Evolutionary conservation across 805 yeast species (phyloP).

Genomic region (Ogataea philodendri): DNA sequence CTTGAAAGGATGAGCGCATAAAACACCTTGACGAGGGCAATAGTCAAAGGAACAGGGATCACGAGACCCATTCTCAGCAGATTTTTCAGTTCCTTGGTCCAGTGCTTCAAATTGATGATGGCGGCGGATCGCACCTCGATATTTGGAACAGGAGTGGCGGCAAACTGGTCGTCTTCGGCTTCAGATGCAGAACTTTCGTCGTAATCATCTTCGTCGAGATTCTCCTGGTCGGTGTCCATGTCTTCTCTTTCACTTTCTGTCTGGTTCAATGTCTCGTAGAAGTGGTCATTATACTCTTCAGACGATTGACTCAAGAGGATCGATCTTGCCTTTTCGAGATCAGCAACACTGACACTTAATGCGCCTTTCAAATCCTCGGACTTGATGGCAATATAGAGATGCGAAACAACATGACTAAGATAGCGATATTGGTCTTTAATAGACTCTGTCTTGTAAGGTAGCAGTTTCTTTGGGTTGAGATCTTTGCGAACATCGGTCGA

Average conservation of each 20-base stretch:
- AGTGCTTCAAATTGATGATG: slow-evolving; percentile 69
- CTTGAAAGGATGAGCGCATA: slow-evolving; percentile 69
- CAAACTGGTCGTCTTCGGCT: slow-evolving; percentile 40
- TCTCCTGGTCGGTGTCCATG: slow-evolving; percentile 34
- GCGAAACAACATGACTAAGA: slow-evolving; percentile 74
- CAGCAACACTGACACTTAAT: slow-evolving; percentile 64
- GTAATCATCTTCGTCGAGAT: slow-evolving; percentile 37
- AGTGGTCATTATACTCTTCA: slow-evolving; percentile 40
- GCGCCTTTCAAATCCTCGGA: slow-evolving; percentile 74
- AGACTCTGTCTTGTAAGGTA: slow-evolving; percentile 76
- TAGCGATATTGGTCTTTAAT: slow-evolving; percentile 69
- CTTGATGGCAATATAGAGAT: slow-evolving; percentile 72
- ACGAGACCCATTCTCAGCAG: slow-evolving; percentile 78
- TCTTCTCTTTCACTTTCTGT: slow-evolving; percentile 34
- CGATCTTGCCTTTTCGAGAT: slow-evolving; percentile 46
- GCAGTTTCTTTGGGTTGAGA: slow-evolving; percentile 23
- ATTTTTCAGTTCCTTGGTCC: slow-evolving; percentile 83
- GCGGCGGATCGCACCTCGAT: slow-evolving; percentile 67
- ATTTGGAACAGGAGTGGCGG: slow-evolving; percentile 53
- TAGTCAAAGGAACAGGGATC: slow-evolving; percentile 65
- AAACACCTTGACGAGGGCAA: slow-evolving; percentile 63
- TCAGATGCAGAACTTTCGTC: slow-evolving; percentile 42
- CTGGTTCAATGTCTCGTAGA: slow-evolving; percentile 50
- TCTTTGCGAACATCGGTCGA: slow-evolving; percentile 24
- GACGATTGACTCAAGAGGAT: slow-evolving; percentile 18